Conservation (phyloP, 768 basidiomycete species). For the Royoungia palumana region DNA sequence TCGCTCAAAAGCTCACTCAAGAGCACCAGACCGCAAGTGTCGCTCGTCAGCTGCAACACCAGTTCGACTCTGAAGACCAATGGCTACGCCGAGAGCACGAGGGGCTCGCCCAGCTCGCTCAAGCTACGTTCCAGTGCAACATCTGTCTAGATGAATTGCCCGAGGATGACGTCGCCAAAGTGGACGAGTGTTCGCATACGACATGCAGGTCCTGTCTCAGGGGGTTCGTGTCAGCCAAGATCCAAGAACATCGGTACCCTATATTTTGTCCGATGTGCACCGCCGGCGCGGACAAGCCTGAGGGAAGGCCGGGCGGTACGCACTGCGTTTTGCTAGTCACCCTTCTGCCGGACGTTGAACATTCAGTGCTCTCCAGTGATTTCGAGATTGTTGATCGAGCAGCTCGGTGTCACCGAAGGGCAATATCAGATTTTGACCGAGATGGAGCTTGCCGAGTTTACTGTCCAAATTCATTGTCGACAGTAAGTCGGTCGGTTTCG, state of each 20-base stretch:
- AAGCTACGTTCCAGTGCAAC: constrained; percentile 46
- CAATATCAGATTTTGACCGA: constrained; percentile 42
- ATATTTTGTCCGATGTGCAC: constrained; percentile 60
- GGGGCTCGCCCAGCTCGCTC: constrained; percentile 28
- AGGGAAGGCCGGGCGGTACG: constrained; percentile 32
- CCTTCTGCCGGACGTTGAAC: neutral
- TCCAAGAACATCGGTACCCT: constrained; percentile 54
- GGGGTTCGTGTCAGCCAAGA: constrained; percentile 40
- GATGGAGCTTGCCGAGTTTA: constrained; percentile 45
- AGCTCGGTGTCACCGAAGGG: constrained; percentile 44
- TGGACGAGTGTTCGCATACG: constrained; percentile 46
- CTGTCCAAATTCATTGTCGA: constrained; percentile 46
- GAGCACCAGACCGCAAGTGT: constrained; percentile 2
- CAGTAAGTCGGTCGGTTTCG: constrained; percentile 33
- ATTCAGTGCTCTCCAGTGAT: constrained; percentile 31
- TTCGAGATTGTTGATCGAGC: constrained; percentile 37
- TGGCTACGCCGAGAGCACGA: constrained; percentile 35
- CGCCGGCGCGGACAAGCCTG: constrained; percentile 17
- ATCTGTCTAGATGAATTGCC: constrained; percentile 54
- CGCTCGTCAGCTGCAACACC: constrained; percentile 33
- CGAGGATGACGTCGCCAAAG: constrained; percentile 39
- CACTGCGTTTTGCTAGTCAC: neutral
- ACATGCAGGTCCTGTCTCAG: constrained; percentile 55
- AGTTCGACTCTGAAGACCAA: constrained; percentile 41
- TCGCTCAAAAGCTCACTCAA: constrained; percentile 21